Base-by-base conservation (phyloP, 768 basidiomycete species). In the Lactifluus rugatus region DNA sequence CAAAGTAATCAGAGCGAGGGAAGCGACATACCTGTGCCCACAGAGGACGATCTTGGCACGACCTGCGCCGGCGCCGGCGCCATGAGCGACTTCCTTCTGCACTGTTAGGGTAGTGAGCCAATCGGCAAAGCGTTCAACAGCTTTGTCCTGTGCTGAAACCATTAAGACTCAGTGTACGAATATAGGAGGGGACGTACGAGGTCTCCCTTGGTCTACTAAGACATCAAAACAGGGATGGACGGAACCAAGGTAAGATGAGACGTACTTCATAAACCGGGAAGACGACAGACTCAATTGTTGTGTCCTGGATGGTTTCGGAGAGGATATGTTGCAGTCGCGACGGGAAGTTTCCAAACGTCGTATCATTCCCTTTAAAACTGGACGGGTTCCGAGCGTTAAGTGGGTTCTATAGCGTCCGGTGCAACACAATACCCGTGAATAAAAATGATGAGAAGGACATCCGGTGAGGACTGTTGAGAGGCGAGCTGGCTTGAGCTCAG, bases 71-170 rank as follows among this genome's bases (percentile, higher is more conserved):
- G 89, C 89, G 49, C 82, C 76, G 8, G 83, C 80, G 5, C 89
- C 88, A 50, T 82, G 76, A 13, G 83, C 81, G 21, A 85, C 86
- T 70, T 95, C 93, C 60, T 79, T 81, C 68, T 89, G 80, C n/a
- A 95, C 87, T 5, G 87, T 89, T 21, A 90, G 72, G n/a, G 82
- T 87, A 0, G 90, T 87, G 44, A 96, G 79, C 94, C 93, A 96
- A 67, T 95, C 93, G 8, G 90, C 82, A 70, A 96, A 94, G 8
- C 82, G 81, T 31, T 85, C 80, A 3, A 93, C 87, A 14, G 93
- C 91, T 67, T 52, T 57, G 57, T 52, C 54, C 53, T 52, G 13
- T 8, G 19, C 61, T 48, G 19, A 51, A 46, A 25, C 21, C 16
- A 51, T 61, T 51, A 47, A 39, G 26, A 37, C 16, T 19, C 25